These are phyloP conservation scores for Ceratocystis diversiconidia DNA, from an alignment of 2,329 filamentous ascomycete genomes.

Conservation along the genomic window DNA sequence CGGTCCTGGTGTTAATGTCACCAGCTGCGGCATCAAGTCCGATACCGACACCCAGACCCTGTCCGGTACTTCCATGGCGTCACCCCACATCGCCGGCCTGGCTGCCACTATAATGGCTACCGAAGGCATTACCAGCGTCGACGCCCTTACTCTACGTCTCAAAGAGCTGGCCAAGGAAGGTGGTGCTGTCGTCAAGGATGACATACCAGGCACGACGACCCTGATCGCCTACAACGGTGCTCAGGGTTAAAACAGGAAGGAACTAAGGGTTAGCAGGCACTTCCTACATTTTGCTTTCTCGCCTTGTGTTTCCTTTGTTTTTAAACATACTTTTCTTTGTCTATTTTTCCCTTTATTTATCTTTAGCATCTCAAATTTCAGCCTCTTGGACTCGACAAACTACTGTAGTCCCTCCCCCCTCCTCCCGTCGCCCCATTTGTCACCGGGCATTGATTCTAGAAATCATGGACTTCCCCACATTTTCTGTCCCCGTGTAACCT, in stretches of 20 bases:
- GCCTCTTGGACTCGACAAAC: neutral
- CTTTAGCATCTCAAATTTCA: neutral
- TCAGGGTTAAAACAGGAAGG: conserved; percentile 5
- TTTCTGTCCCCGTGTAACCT: neutral
- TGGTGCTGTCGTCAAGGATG: conserved; percentile 32
- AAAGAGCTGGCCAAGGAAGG: conserved; percentile 37
- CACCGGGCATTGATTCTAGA: neutral
- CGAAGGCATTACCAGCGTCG: conserved; percentile 34
- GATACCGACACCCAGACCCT: conserved; percentile 33
- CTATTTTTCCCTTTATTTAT: conserved; percentile 8
- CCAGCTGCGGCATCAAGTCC: conserved; percentile 38
- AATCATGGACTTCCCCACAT: neutral
- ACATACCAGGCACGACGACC: conserved; percentile 33
- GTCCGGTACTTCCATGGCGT: conserved; percentile 49
- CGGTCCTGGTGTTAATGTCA: conserved; percentile 40
- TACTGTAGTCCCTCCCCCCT: neutral
- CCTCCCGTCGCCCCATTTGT: neutral
- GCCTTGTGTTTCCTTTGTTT: neutral
- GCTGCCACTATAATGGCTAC: conserved; percentile 52
- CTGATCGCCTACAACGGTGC: conserved; percentile 44
- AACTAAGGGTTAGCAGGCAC: too few relatives aligned
- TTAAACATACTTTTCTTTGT: conserved; percentile 6
- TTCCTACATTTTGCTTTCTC: too few relatives aligned
- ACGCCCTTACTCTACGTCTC: conserved; percentile 34
- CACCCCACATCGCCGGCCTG: conserved; percentile 52